A percentile compares a stretch with the other conserved stretches of the same genome.
These are phyloP conservation scores for Emergomyces africanus DNA, from an alignment of 2,329 filamentous ascomycete species.

Conservation along the genomic window DNA sequence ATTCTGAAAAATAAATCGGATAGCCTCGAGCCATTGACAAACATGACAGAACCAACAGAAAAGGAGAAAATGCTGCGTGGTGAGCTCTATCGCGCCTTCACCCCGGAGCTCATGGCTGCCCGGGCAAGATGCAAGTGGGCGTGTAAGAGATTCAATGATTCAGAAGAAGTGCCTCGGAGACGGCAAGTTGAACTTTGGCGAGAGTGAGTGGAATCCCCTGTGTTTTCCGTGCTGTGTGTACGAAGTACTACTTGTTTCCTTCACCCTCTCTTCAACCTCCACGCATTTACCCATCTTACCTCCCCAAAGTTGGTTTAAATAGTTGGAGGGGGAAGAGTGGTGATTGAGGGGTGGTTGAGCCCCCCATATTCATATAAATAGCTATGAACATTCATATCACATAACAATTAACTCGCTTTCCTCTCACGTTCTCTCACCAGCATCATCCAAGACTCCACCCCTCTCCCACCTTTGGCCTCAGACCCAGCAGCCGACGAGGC, in stretches of 20 bases:
- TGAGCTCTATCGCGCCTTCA: conserved; percentile 63
- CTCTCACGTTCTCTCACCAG: conserved; percentile 31
- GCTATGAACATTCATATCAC: background rate
- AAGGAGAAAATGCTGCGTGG: conserved; percentile 46
- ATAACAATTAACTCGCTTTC: conserved; percentile 1
- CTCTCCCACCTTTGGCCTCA: conserved; percentile 47
- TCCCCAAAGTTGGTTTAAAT: background rate
- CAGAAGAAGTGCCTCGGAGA: conserved; percentile 45
- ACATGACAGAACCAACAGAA: conserved; percentile 12
- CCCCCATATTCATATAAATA: background rate
- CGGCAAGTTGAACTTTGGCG: conserved; percentile 54
- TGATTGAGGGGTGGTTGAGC: background rate
- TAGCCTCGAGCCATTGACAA: background rate
- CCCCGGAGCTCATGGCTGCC: conserved; percentile 51
- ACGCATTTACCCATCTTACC: background rate
- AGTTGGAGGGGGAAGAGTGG: background rate
- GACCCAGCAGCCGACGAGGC: conserved; percentile 52
- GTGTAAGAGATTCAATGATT: conserved; percentile 51
- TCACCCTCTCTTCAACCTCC: background rate
- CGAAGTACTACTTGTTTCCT: background rate
- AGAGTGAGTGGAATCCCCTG: conserved; percentile 44
- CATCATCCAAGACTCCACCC: conserved; percentile 47
- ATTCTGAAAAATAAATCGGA: background rate
- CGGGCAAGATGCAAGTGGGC: conserved; percentile 52
- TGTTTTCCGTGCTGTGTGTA: background rate